Conservation (phyloP, 2,329 filamentous ascomycete genomes). For the Fusarium temperatum region DNA sequence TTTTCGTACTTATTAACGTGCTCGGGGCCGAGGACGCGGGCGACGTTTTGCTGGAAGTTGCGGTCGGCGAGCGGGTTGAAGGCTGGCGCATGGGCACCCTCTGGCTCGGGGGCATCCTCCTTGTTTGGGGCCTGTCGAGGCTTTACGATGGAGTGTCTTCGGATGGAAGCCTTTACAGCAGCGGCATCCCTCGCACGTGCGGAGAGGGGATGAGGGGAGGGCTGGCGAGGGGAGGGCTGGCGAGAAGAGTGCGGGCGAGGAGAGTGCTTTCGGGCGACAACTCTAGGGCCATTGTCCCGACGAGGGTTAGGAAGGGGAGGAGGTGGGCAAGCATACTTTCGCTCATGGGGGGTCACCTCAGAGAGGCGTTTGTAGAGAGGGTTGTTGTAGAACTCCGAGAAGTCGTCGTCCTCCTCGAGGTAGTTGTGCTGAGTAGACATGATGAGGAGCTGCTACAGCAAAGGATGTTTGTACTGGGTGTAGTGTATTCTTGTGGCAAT, state of each 20-base stretch:
- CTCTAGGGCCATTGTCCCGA: not conserved
- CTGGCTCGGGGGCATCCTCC: not conserved
- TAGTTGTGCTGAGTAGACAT: not conserved
- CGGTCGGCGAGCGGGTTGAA: not conserved
- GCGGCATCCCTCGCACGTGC: not conserved
- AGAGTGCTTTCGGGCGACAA: not conserved
- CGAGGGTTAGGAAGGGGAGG: not conserved
- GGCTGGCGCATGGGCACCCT: not conserved
- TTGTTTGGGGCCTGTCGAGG: not conserved
- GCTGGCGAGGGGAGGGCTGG: not conserved
- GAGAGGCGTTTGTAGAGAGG: not conserved
- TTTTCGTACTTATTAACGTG: not conserved
- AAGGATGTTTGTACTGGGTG: not conserved
- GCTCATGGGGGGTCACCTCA: not conserved
- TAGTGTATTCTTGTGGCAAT: not conserved
- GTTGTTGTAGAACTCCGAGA: not conserved
- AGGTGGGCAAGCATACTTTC: not conserved
- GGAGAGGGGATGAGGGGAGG: not conserved
- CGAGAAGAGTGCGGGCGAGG: not conserved
- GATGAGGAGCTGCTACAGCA: not conserved
- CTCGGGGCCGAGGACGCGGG: not conserved
- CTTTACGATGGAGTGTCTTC: not conserved
- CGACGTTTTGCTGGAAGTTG: not conserved
- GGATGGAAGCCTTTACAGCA: not conserved
- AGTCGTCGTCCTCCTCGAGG: not conserved